Base-by-base conservation (phyloP, 306 rosid genomes). In the Quercus ilex region DNA sequence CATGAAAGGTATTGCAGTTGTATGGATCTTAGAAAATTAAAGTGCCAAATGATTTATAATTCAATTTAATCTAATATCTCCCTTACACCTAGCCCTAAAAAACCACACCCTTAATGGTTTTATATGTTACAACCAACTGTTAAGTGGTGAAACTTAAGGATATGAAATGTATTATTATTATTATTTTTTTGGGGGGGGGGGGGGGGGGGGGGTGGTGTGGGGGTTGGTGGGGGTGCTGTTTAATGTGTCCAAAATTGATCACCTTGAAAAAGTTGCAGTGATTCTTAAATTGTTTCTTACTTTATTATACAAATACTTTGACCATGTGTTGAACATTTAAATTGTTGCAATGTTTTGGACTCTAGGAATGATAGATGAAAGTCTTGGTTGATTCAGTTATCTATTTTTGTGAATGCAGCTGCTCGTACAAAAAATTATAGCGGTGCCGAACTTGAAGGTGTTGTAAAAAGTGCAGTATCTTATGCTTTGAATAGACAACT, bases 391-490 rank as follows among this genome's bases (percentile, higher is more conserved):
- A 28, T 65, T 78, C 63, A 62, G 69, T 53, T 70, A 46, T 65
- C 49, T 74, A 43, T 75, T 56, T 83, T 51, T 60, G 62, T 76
- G 55, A 76, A 60, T 81, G 86, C 90, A 93, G 99, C 99, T 85
- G 98, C 99, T 76, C 93, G 98, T 74, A 93, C 98, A 5, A 96
- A 96, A 85, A 96, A 96, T 82, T 96, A 81, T 67, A 96, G 99
- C 79, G 99, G 99, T 91, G 99, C 99, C 19, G 99, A 96, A 90
- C 97, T 96, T 80, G 98, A 96, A 90, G 99, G 99, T 83, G 99
- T 96, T 83, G 99, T 96, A 46, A 96, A 93, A 90, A 96, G 98
- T 91, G 99, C 99, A 33, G 99, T 96, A 46, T 96, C 99, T 74
- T 96, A 73, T 85, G 98, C 99, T 77, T 91, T 96, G 78, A 93